A percentile compares a stretch with the other conserved stretches of the same genome.
These are phyloP conservation scores for Carex cristatella DNA, from an alignment of 176 grass and related monocot species.

Conservation along the genomic window DNA sequence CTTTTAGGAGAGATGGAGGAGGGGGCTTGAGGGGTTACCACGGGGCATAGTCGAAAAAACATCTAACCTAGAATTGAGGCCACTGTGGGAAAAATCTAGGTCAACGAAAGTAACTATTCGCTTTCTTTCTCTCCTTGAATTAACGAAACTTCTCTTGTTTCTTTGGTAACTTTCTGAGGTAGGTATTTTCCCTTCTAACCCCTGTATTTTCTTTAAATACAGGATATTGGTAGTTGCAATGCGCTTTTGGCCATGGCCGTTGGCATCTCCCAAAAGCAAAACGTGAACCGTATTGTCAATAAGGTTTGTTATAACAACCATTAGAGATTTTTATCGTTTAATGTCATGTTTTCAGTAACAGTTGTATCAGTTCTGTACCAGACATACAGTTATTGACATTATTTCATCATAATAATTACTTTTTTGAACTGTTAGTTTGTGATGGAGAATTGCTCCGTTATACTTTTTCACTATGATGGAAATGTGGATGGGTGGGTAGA, in stretches of 20 bases:
- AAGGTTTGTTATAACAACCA: conserved; percentile 33
- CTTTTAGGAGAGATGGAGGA: conserved; percentile 32
- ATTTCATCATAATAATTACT: conserved; percentile 5
- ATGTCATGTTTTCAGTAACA: not conserved
- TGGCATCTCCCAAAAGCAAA: conserved; percentile 78
- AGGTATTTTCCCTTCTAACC: not conserved
- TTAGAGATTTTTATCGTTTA: not conserved
- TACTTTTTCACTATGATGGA: conserved; percentile 97
- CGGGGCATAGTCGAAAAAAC: conserved; percentile 62
- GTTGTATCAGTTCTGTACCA: not conserved
- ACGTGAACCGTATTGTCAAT: conserved; percentile 62
- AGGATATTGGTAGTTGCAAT: conserved; percentile 47
- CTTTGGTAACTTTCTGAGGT: not conserved
- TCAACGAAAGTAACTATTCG: conserved; percentile 19
- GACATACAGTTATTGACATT: not conserved
- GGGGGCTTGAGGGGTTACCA: conserved; percentile 49
- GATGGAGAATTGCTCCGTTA: conserved; percentile 68
- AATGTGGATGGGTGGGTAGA: conserved; percentile 84
- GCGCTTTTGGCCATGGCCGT: conserved; percentile 91
- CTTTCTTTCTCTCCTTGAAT: not conserved
- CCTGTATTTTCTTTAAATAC: not conserved
- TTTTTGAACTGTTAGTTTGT: conserved; percentile 44
- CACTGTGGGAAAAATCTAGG: conserved; percentile 41
- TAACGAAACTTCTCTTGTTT: not conserved
- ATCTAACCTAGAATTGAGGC: conserved; percentile 75